Percentiles rank a stretch among this genome's conserved stretches.
Evolutionary conservation across 2,329 filamentous ascomycete genomes (phyloP).

Genomic region (Stachybotrys echinatus): DNA sequence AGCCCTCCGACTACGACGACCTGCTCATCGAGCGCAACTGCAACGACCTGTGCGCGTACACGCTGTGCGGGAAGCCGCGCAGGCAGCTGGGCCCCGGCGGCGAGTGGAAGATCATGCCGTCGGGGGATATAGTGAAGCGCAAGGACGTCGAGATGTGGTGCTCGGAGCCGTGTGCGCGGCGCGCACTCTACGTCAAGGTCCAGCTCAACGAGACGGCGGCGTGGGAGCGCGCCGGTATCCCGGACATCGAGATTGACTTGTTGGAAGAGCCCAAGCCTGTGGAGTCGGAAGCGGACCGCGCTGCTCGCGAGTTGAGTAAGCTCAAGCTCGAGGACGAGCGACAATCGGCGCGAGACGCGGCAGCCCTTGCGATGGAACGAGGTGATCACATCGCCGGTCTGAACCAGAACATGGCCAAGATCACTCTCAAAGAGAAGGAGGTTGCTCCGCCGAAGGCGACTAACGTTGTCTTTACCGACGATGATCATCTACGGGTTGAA

Average conservation of each 20-base stretch:
- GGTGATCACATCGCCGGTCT: slow-evolving; percentile 21
- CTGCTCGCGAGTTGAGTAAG: slow-evolving; percentile 31
- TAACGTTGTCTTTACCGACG: slow-evolving; percentile 16
- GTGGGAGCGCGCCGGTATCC: slow-evolving; percentile 68
- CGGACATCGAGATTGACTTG: slow-evolving; percentile 53
- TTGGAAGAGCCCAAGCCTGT: slow-evolving; percentile 58
- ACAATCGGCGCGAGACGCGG: slow-evolving; percentile 31
- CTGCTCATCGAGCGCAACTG: slow-evolving; percentile 86
- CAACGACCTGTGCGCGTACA: slow-evolving; percentile 76
- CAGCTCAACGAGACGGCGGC: slow-evolving; percentile 82
- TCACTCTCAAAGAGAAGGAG: slow-evolving; percentile 48
- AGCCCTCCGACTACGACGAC: slow-evolving; percentile 84
- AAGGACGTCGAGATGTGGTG: slow-evolving; percentile 84
- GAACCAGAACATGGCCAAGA: slow-evolving; percentile 30
- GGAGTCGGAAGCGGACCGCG: slow-evolving; percentile 35
- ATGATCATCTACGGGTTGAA: slow-evolving; percentile 41
- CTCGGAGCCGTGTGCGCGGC: slow-evolving; percentile 68
- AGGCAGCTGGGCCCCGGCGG: slow-evolving; percentile 50
- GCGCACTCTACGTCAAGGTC: slow-evolving; percentile 80
- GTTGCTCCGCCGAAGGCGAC: slow-evolving; percentile 13
- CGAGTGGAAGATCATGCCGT: slow-evolving; percentile 61
- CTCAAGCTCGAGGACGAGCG: slow-evolving; percentile 40
- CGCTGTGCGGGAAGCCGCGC: slow-evolving; percentile 66
- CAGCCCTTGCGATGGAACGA: slow-evolving; percentile 46
- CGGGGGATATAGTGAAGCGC: slow-evolving; percentile 59